Evolutionary conservation across 2,329 filamentous ascomycete species (phyloP).

Genomic region (Botrytis fragariae): DNA sequence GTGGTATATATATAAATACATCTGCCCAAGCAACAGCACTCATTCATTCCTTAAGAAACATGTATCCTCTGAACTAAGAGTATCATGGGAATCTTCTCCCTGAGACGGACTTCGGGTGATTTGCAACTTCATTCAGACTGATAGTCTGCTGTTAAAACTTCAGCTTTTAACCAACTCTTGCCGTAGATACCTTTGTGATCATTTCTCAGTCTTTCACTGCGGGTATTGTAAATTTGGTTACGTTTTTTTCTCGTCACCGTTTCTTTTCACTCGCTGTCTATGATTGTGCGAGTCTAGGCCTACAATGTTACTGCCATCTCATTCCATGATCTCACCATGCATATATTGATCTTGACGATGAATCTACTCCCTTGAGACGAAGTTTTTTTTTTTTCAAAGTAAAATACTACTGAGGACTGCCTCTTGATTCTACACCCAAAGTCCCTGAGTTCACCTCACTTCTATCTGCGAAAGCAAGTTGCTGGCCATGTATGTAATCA

Average conservation of each 20-base stretch:
- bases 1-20: neutral
- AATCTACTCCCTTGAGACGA: too few species aligned
- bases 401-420: too few species aligned
- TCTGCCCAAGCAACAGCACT: neutral
- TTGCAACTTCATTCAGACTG: neutral
- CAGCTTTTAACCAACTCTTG: neutral
- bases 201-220: neutral
- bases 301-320: accelerated
- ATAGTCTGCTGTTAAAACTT: accelerated
- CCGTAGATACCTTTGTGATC: neutral
- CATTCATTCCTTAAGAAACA: neutral
- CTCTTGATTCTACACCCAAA: neutral
- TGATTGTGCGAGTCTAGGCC: accelerated
- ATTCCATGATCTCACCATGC: neutral
- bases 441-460: neutral
- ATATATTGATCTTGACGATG: neutral
- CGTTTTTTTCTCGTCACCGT: too few species aligned
- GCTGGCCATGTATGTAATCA: neutral
- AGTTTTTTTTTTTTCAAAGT: too few species aligned
- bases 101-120: neutral
- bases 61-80: too few species aligned
- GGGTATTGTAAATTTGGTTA: neutral
- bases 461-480: too few species aligned
- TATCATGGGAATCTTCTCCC: neutral
- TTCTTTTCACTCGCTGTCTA: neutral